Conservation (phyloP, 192 early-diverging fungal genomes). For the Jimgerdemannia flammicorona region DNA sequence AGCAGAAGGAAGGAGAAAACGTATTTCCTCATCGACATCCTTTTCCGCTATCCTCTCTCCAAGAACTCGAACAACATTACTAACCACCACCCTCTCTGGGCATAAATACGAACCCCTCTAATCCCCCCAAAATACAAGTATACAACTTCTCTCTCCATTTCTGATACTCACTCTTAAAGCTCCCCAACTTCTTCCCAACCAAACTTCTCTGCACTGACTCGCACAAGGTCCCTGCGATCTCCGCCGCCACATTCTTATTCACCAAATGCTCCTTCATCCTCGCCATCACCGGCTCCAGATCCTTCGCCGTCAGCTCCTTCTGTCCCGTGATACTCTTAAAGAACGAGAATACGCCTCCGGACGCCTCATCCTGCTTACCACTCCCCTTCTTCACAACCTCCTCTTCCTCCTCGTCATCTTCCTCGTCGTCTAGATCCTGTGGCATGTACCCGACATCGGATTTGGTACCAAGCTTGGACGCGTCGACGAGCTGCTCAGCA, state of each 20-base stretch:
- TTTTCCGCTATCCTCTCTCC: no score
- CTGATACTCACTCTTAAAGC: constrained; percentile 62
- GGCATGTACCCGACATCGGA: constrained; percentile 77
- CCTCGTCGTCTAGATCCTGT: constrained; percentile 59
- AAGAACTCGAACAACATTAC: background rate
- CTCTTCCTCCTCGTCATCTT: constrained; percentile 53
- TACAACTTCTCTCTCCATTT: background rate
- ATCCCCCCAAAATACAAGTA: background rate
- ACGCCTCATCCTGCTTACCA: constrained; percentile 36
- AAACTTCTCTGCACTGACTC: constrained; percentile 70
- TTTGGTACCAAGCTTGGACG: constrained; percentile 54
- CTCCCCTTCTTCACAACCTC: constrained; percentile 30
- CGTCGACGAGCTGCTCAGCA: constrained; percentile 42
- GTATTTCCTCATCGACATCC: no score
- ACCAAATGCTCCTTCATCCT: constrained; percentile 92
- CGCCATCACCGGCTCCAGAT: constrained; percentile 74
- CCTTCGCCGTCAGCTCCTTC: constrained; percentile 64
- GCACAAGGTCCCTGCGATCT: constrained; percentile 83
- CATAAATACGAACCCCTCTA: background rate
- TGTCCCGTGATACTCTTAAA: constrained; percentile 70
- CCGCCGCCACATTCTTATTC: constrained; percentile 90
- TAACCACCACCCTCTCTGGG: background rate
- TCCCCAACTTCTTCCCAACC: constrained; percentile 69
- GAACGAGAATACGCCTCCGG: constrained; percentile 59
- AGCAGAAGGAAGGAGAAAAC: no score